Base-by-base conservation (phyloP, 2,329 filamentous ascomycete genomes). In the Fusarium algeriense region DNA sequence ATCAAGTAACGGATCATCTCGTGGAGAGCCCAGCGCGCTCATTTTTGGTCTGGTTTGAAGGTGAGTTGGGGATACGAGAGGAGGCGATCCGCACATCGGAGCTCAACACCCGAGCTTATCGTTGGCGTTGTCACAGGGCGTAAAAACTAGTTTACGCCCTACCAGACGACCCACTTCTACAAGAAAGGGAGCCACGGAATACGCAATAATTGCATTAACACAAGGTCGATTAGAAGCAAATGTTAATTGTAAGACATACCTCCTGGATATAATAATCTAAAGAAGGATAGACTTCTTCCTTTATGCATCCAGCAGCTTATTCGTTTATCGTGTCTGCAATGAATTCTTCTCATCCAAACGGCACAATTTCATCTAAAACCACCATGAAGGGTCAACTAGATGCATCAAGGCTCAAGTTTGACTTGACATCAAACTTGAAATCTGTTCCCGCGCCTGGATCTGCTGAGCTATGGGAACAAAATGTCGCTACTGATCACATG, bases 1-100 rank as follows among this genome's bases (percentile, higher is more conserved):
- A 12, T 26, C 17, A 20, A 2, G 6, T 2, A 32, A 10, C 0
- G 8, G 6, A 23, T 4, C 30, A 0, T 5, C 14, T 8, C 6
- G 17, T 2, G 53, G 30, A 0, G 20, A 56, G 5, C 13, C 20
- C 17, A 15, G 1, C 0, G 3, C 5, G 13, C 30, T 46, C 52
- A 55, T 55, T 0, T 19, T 20, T 7, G 2, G 19, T 23, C 10
- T 28, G 3, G 15, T 7, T 3, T 6, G 28, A 32, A 20, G 14
- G 5, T 12, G 45, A 28, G 23, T 45, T 14, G 13, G 3, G 43
- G 6, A 3, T 2, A 7, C 1, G 7, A 19, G 20, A 26, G 8
- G 48, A 52, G 48, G 32, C 6, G 48, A 28, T 52, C 20, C 20
- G 48, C 6, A 15, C 15, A 52, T n/a, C 48, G 48, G 32, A 52